Conservation (phyloP, 2,329 filamentous ascomycete species). For the Talaromyces sp. region DNA sequence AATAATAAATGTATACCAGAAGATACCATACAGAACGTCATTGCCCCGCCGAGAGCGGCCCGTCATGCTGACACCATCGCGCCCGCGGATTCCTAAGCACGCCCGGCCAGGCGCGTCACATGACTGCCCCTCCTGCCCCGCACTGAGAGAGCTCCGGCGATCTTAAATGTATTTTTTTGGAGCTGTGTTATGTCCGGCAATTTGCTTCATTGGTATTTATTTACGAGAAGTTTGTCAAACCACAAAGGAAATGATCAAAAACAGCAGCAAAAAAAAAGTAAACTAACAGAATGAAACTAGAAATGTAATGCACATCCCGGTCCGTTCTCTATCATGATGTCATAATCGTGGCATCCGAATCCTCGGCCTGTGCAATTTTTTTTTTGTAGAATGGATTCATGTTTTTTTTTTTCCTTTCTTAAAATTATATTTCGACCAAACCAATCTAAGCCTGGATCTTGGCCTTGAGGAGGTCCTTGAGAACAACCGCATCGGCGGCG, state of each 20-base stretch:
- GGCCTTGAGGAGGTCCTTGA: conserved; percentile 85
- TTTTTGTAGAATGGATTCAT: neutral
- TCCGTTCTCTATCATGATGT: conserved; percentile 2
- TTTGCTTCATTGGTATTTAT: neutral
- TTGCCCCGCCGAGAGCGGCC: too few species aligned
- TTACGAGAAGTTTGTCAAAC: neutral
- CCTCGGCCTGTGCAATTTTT: neutral
- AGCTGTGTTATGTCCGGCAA: neutral
- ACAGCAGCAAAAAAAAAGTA: neutral
- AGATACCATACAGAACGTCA: too few species aligned
- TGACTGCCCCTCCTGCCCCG: neutral
- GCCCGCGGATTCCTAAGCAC: conserved; percentile 1
- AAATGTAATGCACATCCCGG: neutral
- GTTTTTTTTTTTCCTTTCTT: neutral
- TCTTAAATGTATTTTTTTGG: too few species aligned
- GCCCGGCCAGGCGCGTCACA: neutral
- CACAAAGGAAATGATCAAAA: neutral
- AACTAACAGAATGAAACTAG: neutral
- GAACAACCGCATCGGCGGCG: conserved; percentile 86
- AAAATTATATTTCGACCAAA: neutral
- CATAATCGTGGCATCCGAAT: neutral
- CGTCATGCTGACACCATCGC: conserved; percentile 4
- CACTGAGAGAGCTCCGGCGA: neutral
- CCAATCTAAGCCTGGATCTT: conserved; percentile 60
- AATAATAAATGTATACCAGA: too few species aligned